Base-by-base conservation (phyloP, 2,329 filamentous ascomycete genomes). In the Mycogone perniciosa region DNA sequence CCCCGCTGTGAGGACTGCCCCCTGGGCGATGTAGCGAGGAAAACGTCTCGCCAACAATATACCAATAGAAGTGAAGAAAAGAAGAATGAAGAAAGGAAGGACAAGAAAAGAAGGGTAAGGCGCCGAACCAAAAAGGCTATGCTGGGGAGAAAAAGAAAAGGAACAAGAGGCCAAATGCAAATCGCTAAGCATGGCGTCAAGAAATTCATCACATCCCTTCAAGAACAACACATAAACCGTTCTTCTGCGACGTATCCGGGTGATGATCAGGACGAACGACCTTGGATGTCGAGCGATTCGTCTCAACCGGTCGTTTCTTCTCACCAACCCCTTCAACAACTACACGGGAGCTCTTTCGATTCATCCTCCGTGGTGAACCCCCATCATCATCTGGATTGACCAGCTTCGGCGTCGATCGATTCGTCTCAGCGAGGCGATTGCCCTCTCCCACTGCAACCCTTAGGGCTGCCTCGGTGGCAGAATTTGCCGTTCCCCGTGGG, bases 301-400 rank as follows among this genome's bases (percentile, higher is more conserved):
- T 71, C 59, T 65, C 67, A 20, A 60, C 58, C 7, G 68, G 55
- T n/a, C 40, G 27, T 9, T 42, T 42, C 11, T 27, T 26, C 20
- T 20, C 20, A 20, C 20, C 20, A 20, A 64, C 68, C 7, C 68
- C 68, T 54, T 82, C 79, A 29, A 82, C 63, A 35, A 81, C 64
- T 33, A 77, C 73, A 51, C 71, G 71, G 63, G 80, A 76, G 60
- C 79, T 82, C 64, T 75, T 75, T 52, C 76, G 70, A 54, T 76
- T 64, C 50, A 68, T 70, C 3, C 63, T 64, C 34, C 68, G 59
- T 43, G 68, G 63, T 29, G 64, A 57, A 34, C 65, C 49, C 7
- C 48, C 54, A 27, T 61, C 56, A 10, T 64, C 57, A 31, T 67
- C 57, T 8, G 67, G 66, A 44, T 67, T 68, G 4, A 81, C 68